Percentiles rank a stretch among this genome's conserved stretches.
Evolutionary conservation across 2,329 filamentous ascomycete genomes (phyloP).

Genomic region (Sordariomycetes sp.): DNA sequence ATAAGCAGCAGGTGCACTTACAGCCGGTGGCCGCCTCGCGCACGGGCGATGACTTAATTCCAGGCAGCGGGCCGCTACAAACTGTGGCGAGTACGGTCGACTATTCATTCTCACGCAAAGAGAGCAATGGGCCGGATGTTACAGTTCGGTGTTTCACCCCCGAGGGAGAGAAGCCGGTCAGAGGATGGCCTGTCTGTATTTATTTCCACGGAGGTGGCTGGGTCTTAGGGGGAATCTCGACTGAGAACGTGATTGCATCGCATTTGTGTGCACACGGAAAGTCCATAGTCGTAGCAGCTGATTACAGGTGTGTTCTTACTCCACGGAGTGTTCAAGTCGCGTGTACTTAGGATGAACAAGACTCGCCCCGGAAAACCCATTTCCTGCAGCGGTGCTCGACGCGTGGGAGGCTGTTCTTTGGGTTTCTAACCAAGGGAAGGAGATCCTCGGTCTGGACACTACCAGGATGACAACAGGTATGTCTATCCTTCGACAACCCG

Average conservation of each 20-base stretch:
- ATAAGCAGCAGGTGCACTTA: not conserved
- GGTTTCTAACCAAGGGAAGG: not conserved
- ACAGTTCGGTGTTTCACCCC: not conserved
- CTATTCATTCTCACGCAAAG: not conserved
- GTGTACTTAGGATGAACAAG: not conserved
- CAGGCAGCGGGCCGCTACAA: not conserved
- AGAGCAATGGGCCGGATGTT: not conserved
- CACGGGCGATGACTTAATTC: not conserved
- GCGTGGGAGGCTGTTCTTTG: not conserved
- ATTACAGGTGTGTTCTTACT: not conserved
- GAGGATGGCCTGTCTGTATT: not conserved
- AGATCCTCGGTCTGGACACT: not conserved
- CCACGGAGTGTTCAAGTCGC: not conserved
- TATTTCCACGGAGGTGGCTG: not conserved
- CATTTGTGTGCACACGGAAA: not conserved
- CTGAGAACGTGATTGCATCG: not conserved
- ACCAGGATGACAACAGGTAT: not conserved
- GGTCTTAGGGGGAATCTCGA: not conserved
- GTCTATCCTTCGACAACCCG: not conserved
- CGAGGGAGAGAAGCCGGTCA: not conserved
- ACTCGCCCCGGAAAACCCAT: not conserved
- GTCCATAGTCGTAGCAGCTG: not conserved
- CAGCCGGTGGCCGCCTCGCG: not conserved
- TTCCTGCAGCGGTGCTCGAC: not conserved
- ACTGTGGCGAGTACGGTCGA: not conserved